Base-by-base conservation (phyloP, 2,329 filamentous ascomycete species). In the Colletotrichum sp. region DNA sequence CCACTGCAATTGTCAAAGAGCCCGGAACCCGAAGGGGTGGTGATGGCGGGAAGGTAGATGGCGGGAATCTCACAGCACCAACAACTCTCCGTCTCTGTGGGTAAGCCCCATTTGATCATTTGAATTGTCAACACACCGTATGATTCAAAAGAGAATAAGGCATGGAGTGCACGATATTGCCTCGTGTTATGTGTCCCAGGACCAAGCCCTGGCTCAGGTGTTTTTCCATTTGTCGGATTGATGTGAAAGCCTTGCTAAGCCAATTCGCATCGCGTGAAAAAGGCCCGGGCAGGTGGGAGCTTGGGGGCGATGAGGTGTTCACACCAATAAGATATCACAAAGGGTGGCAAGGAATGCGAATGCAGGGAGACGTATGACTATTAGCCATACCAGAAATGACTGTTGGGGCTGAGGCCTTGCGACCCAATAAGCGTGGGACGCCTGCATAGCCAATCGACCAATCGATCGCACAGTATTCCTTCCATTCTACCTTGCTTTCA, bases 181-280 rank as follows among this genome's bases (percentile, higher is more conserved):
- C n/a, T 0, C 0, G 3, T 52, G 2, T 5, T 3, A 7, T 52
- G n/a, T 21, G 10, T 52, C 10, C 6, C 9, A 52, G 2, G n/a
- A 7, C 43, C 10, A 13, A 13, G 12, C 12, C 43, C n/a, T 13
- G 10, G 43, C n/a, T 52, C 0, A 13, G 43, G 43, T 0, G 2
- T 52, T 52, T 24, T 52, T 52, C 43, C n/a, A 7, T 24, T 21
- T 52, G n/a, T 52, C 43, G 0, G 2, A 21, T 52, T 7, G 43
- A 13, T 6, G n/a, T 52, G 43, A 52, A 52, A 24, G 43, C 43
- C 43, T 52, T 52, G 43, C 43, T 21, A 52, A 21, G 43, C 43
- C 43, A 21, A 52, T 24, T 7, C 7, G n/a, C 43, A 52, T 52
- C n/a, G n/a, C 43, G n/a, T 52, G 10, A 7, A 52, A 52, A 24